A percentile compares a stretch with the other conserved stretches of the same genome.
phyloP scores from a whole-genome alignment of 2,329 filamentous ascomycete genomes.

The Rutstroemia sydowiana region DNA sequence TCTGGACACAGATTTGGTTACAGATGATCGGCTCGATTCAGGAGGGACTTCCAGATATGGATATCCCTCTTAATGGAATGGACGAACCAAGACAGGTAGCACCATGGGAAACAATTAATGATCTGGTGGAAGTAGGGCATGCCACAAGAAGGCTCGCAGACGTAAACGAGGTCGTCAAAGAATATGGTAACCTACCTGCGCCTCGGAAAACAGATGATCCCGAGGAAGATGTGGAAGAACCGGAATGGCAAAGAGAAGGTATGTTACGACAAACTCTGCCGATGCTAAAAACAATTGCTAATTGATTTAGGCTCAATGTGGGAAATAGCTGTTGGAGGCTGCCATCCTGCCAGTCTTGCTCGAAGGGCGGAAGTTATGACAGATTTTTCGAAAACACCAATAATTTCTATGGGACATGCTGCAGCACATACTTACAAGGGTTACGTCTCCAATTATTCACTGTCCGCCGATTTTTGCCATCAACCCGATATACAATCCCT shows the following conservation, averaged over 20 bases:
- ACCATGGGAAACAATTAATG: constrained; percentile 47
- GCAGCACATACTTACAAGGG: constrained; percentile 32
- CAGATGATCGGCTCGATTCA: constrained; percentile 37
- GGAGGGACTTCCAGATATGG: constrained; percentile 51
- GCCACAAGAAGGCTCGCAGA: constrained; percentile 42
- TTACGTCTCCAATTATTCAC: constrained; percentile 36
- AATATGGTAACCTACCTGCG: constrained; percentile 40
- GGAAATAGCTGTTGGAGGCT: constrained; percentile 51
- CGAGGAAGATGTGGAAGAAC: not conserved
- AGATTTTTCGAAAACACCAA: constrained; percentile 39
- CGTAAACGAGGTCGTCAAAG: constrained; percentile 44
- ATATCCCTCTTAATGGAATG: constrained; percentile 58
- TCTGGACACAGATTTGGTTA: constrained; percentile 35
- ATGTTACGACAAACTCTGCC: constrained; percentile 33
- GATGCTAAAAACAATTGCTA: constrained; percentile 41
- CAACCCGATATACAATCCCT: constrained; percentile 47
- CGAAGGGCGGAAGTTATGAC: constrained; percentile 39
- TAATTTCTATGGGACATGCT: constrained; percentile 42
- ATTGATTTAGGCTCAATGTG: constrained; percentile 43
- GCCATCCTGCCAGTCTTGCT: constrained; percentile 54
- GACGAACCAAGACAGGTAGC: constrained; percentile 57
- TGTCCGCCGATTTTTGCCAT: constrained; percentile 42
- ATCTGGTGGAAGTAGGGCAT: constrained; percentile 42
- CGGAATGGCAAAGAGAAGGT: constrained; percentile 19
- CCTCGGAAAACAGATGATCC: not conserved